These are phyloP conservation scores for Kwoniella dendrophila DNA, from an alignment of 768 basidiomycete species.

Conservation along the genomic window DNA sequence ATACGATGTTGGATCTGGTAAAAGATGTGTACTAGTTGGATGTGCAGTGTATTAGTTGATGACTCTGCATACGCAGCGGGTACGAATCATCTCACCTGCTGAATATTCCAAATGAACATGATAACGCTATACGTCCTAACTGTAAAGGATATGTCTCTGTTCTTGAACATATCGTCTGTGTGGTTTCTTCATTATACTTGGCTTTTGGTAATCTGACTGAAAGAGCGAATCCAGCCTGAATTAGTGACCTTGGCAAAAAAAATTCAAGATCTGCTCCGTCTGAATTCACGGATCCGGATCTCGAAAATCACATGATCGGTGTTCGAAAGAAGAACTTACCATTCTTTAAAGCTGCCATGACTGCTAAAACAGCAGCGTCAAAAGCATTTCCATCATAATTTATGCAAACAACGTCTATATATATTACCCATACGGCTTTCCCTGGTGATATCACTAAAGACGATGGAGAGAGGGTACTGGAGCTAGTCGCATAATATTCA, in stretches of 20 bases:
- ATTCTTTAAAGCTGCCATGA: conserved; percentile 81
- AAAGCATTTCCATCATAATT: conserved; percentile 97
- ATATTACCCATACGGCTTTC: conserved; percentile 88
- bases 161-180: conserved; percentile 65
- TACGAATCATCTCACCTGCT: conserved; percentile 63
- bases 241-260: too few species aligned
- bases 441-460: conserved; percentile 76
- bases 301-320: too few species aligned
- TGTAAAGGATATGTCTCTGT: conserved; percentile 40
- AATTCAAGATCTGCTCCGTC: too few species aligned
- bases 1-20: conserved; percentile 78
- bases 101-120: conserved; percentile 76
- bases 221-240: neutral
- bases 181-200: conserved; percentile 68
- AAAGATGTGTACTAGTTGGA: conserved; percentile 68
- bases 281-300: too few species aligned
- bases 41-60: too few species aligned
- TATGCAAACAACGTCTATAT: conserved; percentile 90
- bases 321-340: conserved; percentile 59
- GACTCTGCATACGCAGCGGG: neutral
- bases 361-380: conserved; percentile 83
- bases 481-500: neutral
- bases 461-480: conserved; percentile 48
- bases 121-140: conserved; percentile 55
- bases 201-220: conserved; percentile 73